Base-by-base conservation (phyloP, 176 grass and related monocot species). In the Phoenix dactylifera region DNA sequence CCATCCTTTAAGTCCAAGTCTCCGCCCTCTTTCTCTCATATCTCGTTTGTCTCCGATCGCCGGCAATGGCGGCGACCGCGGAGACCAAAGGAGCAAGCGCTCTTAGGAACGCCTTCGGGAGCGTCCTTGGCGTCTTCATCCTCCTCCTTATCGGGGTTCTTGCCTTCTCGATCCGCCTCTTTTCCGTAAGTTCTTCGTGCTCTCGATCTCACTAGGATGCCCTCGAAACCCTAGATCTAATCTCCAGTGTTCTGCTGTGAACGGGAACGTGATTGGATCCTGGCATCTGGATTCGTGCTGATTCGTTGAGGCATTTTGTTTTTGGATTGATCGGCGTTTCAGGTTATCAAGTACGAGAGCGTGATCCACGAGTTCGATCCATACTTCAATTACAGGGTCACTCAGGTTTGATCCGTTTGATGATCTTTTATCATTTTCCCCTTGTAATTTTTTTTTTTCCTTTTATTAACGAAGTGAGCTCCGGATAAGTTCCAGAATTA, bases 301-400 rank as follows among this genome's bases (percentile, higher is more conserved):
- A 26, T 82, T 12, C 63, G 32, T 2, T 22, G 29, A 6, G n/a
- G 7, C 2, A 24, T 57, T 62, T 72, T 26, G 26, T 44, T 52
- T 72, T 64, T 30, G 22, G 54, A 67, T 63, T 52, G 7, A 25
- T 59, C 60, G 56, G 54, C 16, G 26, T 66, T 50, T 60, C 76
- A 98, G 94, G 94, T 98, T 2, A 98, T 98, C 52, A 98, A 93
- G 79, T 98, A 98, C 35, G 94, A 98, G 76, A 98, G 94, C 64
- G 94, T 98, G 87, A 98, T 98, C 76, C 94, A 98, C 70, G 94
- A 98, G 70, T 98, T 98, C 76, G 94, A 98, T 72, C 94, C 94
- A 30, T 98, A 98, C 76, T 98, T 98, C 79, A 98, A 98, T 65
- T 98, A 74, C 79, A 83, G 94, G 71, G 94, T 98, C 72, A 93